These are phyloP conservation scores for Artemisia tridentata DNA, from an alignment of 129 eudicot species.

Conservation along the genomic window DNA sequence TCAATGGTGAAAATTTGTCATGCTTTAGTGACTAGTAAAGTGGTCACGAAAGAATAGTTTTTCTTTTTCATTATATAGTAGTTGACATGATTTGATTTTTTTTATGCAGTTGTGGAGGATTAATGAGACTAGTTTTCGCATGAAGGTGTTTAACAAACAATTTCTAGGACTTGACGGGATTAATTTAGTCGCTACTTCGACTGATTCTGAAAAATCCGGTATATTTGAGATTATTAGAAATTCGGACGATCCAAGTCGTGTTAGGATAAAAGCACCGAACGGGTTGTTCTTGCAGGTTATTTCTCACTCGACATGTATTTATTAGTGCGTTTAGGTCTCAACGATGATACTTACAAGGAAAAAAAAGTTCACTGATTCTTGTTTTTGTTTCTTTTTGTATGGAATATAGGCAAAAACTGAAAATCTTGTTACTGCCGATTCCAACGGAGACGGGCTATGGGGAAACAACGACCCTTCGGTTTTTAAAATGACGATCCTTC, in stretches of 20 bases:
- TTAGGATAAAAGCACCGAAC: constrained; percentile 59
- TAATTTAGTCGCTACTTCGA: constrained; percentile 36
- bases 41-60: neutral
- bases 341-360: neutral
- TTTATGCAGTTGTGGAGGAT: constrained; percentile 65
- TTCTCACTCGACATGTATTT: neutral
- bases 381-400: neutral
- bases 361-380: neutral
- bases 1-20: neutral
- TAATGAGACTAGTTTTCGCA: constrained; percentile 41
- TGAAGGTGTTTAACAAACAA: constrained; percentile 56
- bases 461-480: constrained; percentile 59
- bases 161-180: constrained; percentile 49
- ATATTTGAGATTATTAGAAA: constrained; percentile 50
- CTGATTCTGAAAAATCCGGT: constrained; percentile 35
- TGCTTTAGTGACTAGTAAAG: neutral
- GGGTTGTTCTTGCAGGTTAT: constrained; percentile 65
- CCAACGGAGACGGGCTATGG: constrained; percentile 52
- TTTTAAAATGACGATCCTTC: constrained; percentile 32
- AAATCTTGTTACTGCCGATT: constrained; percentile 61
- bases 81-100: neutral
- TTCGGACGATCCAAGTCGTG: constrained; percentile 34
- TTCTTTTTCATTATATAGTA: neutral
- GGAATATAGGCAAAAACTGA: constrained; percentile 45
- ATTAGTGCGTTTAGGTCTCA: neutral